Conservation (phyloP, 2,329 filamentous ascomycete genomes). For the Neopestalotiopsis sp. region DNA sequence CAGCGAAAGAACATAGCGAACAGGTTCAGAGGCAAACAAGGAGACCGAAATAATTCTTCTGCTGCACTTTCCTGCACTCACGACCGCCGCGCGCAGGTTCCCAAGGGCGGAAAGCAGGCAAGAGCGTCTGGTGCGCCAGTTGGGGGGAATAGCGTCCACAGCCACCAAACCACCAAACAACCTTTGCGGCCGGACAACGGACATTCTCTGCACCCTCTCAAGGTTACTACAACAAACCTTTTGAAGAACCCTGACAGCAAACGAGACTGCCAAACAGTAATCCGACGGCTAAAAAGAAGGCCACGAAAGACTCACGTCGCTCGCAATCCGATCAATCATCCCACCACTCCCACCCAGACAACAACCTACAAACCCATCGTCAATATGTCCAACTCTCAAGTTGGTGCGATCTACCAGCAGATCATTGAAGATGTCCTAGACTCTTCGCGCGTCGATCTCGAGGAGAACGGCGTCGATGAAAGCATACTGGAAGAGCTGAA, state of each 20-base stretch:
- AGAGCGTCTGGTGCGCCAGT: background rate
- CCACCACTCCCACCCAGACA: background rate
- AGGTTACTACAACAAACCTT: background rate
- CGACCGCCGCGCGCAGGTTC: background rate
- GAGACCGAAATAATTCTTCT: background rate
- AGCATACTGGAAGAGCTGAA: constrained; percentile 85
- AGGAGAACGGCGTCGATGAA: constrained; percentile 92
- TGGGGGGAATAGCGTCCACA: background rate
- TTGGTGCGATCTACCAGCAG: constrained; percentile 80
- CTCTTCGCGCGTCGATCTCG: constrained; percentile 91
- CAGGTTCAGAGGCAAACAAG: background rate
- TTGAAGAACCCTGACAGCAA: background rate
- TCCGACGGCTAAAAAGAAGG: background rate
- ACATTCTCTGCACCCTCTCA: background rate
- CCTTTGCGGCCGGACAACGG: background rate
- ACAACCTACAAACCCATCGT: background rate
- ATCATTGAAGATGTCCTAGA: constrained; percentile 88
- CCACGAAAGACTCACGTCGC: background rate
- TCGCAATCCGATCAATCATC: background rate
- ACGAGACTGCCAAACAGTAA: background rate
- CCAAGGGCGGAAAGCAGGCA: background rate
- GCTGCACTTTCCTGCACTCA: background rate
- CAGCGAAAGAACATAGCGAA: background rate
- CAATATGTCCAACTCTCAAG: constrained; percentile 63
- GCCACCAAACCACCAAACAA: background rate